Evolutionary conservation across 2,329 filamentous ascomycete species (phyloP).

Genomic region (Aureobasidium sp.): DNA sequence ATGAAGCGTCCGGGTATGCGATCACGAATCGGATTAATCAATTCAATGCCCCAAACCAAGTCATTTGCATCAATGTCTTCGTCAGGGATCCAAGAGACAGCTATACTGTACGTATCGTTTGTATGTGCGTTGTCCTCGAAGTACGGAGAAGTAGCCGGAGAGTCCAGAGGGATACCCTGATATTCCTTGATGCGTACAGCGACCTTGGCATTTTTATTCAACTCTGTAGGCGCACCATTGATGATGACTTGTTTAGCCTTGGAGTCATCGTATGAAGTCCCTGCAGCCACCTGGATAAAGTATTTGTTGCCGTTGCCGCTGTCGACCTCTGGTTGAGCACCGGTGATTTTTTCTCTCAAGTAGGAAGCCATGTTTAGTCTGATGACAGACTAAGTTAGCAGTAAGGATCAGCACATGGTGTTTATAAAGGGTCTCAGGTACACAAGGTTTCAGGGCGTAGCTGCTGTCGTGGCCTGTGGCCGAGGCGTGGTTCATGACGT

Average conservation of each 20-base stretch:
- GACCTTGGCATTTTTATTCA: conserved; percentile 57
- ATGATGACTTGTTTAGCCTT: conserved; percentile 65
- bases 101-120: conserved; percentile 76
- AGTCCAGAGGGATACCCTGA: conserved; percentile 55
- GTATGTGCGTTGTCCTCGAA: conserved; percentile 63
- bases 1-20: conserved; percentile 72
- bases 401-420: background rate
- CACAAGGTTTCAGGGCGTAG: background rate
- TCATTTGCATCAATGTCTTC: conserved; percentile 54
- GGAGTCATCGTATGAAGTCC: conserved; percentile 61
- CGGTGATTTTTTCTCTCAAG: conserved; percentile 17
- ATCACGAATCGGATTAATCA: conserved; percentile 64
- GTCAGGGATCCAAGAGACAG: conserved; percentile 68
- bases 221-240: conserved; percentile 56
- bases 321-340: conserved; percentile 14
- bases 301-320: conserved; percentile 50
- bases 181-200: conserved; percentile 66
- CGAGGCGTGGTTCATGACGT: background rate
- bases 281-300: conserved; percentile 71
- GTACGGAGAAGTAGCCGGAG: conserved; percentile 61
- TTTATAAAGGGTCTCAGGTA: background rate
- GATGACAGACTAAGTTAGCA: background rate
- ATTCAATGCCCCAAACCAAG: conserved; percentile 84
- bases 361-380: conserved; percentile 17
- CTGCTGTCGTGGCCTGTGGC: background rate